Evolutionary conservation across 2,329 filamentous ascomycete species (phyloP), one percentile per base, ranked within the genome.

Genomic region (Fusarium pseudonygamai): DNA sequence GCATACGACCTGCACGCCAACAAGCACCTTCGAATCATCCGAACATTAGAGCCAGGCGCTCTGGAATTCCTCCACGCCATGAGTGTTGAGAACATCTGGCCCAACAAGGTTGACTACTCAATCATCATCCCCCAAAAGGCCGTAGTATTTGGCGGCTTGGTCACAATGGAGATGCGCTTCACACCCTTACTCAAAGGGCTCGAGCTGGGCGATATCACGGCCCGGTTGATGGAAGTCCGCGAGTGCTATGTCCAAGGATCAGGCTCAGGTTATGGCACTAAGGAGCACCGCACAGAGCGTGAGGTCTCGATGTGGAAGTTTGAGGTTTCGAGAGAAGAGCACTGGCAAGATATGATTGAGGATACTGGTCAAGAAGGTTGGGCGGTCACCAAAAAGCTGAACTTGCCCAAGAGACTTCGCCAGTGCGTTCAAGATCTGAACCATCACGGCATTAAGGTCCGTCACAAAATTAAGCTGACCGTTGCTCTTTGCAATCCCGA

Each of bases 71-170:
- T 93, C 42, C 93, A 98, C 82, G 92, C 94, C 53, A 96, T 98
- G 94, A 94, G 93, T 72, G 95, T 98, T 73, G 95, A 98, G 82
- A 98, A 98, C 79, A 93, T 97, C 72, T 99, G 96, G 96, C 93
- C 95, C 11, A 96, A 97, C 85, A 99, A 99, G 86, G 90, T 98
- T 77, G 94, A 97, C 81, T 99, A 99, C 84, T 96, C 94, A 36
- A 95, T 99, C 72, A 91, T 94, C 65, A 93, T 97, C 16, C 96
- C 96, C 1, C 95, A 94, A 78, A 98, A 98, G 84, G 96, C 96
- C 5, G 92, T 97, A 60, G 93, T 97, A 24, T 97, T 98, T 78
- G 96, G 96, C 56, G 97, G 94, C n/a, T 88, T 88, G 28, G 91
- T 98, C 55, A 90, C 91, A 3, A 88, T 97, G 67, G 92, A 97